Conservation (phyloP, 345 rosid genomes). For the Salix viminalis region DNA sequence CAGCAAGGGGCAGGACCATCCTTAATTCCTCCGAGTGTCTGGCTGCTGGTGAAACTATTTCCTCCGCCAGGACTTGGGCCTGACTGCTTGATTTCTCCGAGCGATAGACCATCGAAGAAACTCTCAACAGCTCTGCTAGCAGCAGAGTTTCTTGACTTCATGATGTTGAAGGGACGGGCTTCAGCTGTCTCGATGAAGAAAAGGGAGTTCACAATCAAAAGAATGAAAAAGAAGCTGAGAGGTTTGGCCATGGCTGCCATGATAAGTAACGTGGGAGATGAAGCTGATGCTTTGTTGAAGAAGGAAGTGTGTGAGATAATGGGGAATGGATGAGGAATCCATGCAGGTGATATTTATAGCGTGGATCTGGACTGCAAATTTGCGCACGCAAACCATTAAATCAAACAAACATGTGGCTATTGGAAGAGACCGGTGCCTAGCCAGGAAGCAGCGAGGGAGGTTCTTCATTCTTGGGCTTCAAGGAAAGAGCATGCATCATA, state of each 20-base stretch:
- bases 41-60: background rate
- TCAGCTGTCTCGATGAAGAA: constrained; percentile 20
- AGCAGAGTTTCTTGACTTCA: constrained; percentile 10
- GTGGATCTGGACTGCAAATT: constrained; percentile 9
- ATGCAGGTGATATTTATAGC: no score
- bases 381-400: background rate
- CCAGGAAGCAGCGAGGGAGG: constrained; percentile 33
- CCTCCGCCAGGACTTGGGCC: constrained; percentile 26
- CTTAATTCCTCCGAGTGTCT: constrained; percentile 9
- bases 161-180: constrained; percentile 39
- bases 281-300: background rate
- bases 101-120: constrained; percentile 36
- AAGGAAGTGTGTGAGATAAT: background rate
- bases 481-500: background rate
- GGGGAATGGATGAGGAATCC: background rate
- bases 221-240: constrained; percentile 18
- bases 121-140: constrained; percentile 15
- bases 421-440: background rate
- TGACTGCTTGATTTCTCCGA: constrained; percentile 44
- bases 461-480: constrained; percentile 4
- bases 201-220: constrained; percentile 16
- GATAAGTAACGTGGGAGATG: background rate
- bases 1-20: constrained; percentile 36
- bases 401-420: constrained; percentile 3
- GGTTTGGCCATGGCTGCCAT: constrained; percentile 28